Evolutionary conservation across 768 basidiomycete species (phyloP).

Genomic region (Mycena vulgaris): DNA sequence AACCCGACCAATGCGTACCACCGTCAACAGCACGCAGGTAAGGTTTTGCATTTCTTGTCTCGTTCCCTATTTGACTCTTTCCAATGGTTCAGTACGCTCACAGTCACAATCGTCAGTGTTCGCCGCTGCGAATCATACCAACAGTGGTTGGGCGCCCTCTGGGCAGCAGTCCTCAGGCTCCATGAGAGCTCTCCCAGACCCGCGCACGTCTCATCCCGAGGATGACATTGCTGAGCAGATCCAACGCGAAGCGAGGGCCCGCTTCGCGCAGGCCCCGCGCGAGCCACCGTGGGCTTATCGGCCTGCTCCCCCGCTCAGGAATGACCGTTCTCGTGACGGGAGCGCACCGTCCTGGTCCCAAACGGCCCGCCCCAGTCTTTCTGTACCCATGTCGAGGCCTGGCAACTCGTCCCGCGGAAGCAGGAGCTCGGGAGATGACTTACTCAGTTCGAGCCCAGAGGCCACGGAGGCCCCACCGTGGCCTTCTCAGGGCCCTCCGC

Average conservation of each 20-base stretch:
- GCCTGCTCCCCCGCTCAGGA: background rate
- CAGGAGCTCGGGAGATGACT: background rate
- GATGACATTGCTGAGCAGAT: conserved; percentile 7
- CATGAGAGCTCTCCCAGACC: background rate
- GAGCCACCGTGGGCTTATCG: background rate
- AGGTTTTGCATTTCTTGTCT: background rate
- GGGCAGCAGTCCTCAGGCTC: background rate
- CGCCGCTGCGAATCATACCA: background rate
- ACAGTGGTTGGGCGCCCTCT: background rate
- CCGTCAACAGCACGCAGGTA: background rate
- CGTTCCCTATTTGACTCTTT: background rate
- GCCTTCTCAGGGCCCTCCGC: background rate
- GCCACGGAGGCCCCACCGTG: background rate
- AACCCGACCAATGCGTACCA: background rate
- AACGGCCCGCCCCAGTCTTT: background rate
- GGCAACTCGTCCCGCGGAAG: background rate
- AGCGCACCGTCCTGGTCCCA: background rate
- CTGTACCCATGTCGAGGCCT: background rate
- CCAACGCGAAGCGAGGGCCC: background rate
- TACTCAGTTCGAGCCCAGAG: conserved; percentile 23
- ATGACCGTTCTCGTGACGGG: background rate
- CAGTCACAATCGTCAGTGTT: background rate
- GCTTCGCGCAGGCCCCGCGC: background rate
- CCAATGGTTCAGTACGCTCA: background rate
- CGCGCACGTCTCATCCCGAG: background rate